Percentiles rank a stretch among this genome's conserved stretches.
phyloP scores from a whole-genome alignment of 306 rosid species.

The Arachis stenosperma region DNA sequence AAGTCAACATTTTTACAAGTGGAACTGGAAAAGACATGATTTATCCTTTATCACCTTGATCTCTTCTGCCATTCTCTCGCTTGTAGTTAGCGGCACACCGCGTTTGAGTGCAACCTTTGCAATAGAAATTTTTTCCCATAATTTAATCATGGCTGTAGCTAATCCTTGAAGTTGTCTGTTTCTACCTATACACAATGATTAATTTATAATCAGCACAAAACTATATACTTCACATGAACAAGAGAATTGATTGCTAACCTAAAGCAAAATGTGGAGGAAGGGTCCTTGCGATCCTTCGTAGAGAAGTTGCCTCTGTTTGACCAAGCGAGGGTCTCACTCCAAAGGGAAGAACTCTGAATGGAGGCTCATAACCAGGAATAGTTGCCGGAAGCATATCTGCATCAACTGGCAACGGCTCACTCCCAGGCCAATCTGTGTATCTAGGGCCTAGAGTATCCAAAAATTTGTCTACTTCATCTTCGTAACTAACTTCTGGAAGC shows the following conservation, averaged over 20 bases:
- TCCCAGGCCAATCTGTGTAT: slow-evolving; percentile 88
- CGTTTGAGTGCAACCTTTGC: slow-evolving; percentile 97
- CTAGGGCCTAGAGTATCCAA: slow-evolving; percentile 87
- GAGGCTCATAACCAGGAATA: slow-evolving; percentile 81
- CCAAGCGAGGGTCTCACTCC: slow-evolving; percentile 85
- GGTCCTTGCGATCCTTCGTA: slow-evolving; percentile 80
- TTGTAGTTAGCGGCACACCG: slow-evolving; percentile 94
- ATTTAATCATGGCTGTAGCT: slow-evolving; percentile 77
- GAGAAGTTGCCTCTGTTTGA: slow-evolving; percentile 72
- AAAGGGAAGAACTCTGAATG: slow-evolving; percentile 94
- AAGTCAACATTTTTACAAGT: slow-evolving; percentile 22
- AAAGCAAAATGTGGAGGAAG: slow-evolving; percentile 98
- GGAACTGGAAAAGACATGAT: slow-evolving; percentile 31
- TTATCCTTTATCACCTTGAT: slow-evolving; percentile 74
- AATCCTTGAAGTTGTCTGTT: slow-evolving; percentile 93
- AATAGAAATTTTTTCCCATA: slow-evolving; percentile 89
- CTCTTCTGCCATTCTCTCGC: slow-evolving; percentile 99
- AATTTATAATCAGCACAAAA: slow-evolving; percentile 35
- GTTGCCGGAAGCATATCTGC: slow-evolving; percentile 84
- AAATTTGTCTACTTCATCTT: slow-evolving; percentile 77
- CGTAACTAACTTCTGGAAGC: slow-evolving; percentile 63
- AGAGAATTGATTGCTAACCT: slow-evolving; percentile 53
- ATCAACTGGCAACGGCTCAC: slow-evolving; percentile 88
- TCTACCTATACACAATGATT: slow-evolving; percentile 64
- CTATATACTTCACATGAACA: slow-evolving; percentile 29